Percentiles rank a stretch among this genome's conserved stretches.
phyloP scores from a whole-genome alignment of 2,329 filamentous ascomycete genomes.

The Hypoxylon sp. region DNA sequence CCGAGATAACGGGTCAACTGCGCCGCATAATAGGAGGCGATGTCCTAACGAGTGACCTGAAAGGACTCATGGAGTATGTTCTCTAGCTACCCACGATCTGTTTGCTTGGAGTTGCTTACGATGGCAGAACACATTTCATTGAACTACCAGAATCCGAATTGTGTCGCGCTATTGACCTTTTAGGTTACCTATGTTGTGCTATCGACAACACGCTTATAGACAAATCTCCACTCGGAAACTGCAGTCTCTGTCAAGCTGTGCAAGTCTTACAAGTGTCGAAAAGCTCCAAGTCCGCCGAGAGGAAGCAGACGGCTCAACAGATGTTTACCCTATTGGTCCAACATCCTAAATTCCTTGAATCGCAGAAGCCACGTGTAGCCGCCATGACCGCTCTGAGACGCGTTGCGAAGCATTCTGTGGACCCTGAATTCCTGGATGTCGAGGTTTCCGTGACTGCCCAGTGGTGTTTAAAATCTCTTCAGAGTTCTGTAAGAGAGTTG shows the following conservation, averaged over 20 bases:
- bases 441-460: conserved; percentile 74
- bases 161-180: conserved; percentile 59
- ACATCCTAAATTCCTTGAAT: conserved; percentile 57
- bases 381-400: conserved; percentile 76
- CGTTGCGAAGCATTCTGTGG: conserved; percentile 71
- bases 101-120: conserved; percentile 41
- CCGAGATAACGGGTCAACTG: conserved; percentile 35
- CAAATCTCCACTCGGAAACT: conserved; percentile 26
- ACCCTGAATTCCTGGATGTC: conserved; percentile 69
- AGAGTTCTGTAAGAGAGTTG: conserved; percentile 85
- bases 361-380: conserved; percentile 69
- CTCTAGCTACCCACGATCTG: background rate
- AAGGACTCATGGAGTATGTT: conserved; percentile 59
- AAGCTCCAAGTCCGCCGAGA: conserved; percentile 33
- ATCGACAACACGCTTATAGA: conserved; percentile 55
- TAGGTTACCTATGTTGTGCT: conserved; percentile 67
- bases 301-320: conserved; percentile 51
- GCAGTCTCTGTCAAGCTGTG: conserved; percentile 36
- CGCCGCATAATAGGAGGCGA: conserved; percentile 44
- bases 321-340: conserved; percentile 58
- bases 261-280: conserved; percentile 1
- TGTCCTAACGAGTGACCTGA: conserved; percentile 43
- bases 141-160: conserved; percentile 57
- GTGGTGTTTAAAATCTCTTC: conserved; percentile 82
- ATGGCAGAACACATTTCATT: conserved; percentile 53